Percentiles rank a stretch among this genome's conserved stretches.
phyloP scores from a whole-genome alignment of 345 rosid genomes.

The Eutrema yunnanense region DNA sequence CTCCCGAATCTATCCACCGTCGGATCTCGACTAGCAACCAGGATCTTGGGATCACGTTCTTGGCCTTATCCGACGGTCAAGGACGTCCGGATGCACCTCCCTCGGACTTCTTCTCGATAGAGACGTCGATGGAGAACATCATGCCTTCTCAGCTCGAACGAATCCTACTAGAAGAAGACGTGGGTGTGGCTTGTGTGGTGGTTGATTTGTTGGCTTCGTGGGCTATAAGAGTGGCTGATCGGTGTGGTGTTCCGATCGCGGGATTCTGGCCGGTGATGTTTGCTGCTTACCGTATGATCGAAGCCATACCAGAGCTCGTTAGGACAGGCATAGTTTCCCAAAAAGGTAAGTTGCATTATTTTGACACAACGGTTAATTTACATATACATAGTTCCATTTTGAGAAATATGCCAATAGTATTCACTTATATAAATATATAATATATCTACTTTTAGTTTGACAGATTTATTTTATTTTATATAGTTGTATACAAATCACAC shows the following conservation, averaged over 20 bases:
- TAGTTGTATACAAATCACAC: not conserved
- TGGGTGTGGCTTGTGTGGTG: constrained; percentile 44
- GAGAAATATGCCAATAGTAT: not conserved
- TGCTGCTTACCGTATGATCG: constrained; percentile 51
- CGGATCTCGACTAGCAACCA: constrained; percentile 23
- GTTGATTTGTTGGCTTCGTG: constrained; percentile 70
- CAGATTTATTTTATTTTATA: too few relatives aligned
- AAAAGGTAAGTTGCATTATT: constrained; percentile 33
- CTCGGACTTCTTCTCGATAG: constrained; percentile 55
- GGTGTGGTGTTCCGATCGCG: constrained; percentile 46
- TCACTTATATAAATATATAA: not conserved
- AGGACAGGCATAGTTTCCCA: constrained; percentile 42
- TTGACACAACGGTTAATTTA: not conserved
- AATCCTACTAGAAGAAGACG: constrained; percentile 31
- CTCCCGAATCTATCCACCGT: constrained; percentile 52
- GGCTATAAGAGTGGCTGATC: constrained; percentile 52
- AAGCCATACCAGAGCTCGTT: constrained; percentile 58
- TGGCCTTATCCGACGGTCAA: constrained; percentile 43
- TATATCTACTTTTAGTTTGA: too few relatives aligned
- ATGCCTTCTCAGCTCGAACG: constrained; percentile 58
- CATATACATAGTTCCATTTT: not conserved
- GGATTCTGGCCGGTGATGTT: constrained; percentile 82
- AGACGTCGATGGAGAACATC: constrained; percentile 49
- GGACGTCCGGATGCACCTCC: constrained; percentile 23
- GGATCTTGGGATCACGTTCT: constrained; percentile 28